Evolutionary conservation across 2,329 filamentous ascomycete genomes (phyloP).

Genomic region (Trichophyton mentagrophytes): DNA sequence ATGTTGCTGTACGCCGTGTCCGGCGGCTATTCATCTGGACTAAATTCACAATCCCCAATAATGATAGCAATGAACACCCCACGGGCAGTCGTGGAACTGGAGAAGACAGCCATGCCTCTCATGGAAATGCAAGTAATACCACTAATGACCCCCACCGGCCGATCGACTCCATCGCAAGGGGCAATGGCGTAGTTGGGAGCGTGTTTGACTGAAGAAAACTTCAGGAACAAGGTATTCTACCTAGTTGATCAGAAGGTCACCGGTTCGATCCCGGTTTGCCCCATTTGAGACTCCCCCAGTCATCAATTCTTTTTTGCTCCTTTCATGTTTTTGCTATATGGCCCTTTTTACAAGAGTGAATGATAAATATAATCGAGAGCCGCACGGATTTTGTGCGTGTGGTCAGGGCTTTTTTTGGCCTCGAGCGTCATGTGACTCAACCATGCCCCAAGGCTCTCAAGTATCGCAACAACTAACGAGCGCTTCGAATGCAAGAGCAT

Average conservation of each 20-base stretch:
- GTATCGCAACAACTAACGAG: too few species aligned
- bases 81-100: background rate
- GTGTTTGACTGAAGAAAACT: constrained; percentile 4
- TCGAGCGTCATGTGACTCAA: background rate
- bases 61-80: background rate
- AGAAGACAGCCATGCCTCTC: background rate
- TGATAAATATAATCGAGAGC: background rate
- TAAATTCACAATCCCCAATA: background rate
- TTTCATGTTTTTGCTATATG: background rate
- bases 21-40: too few species aligned
- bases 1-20: too few species aligned
- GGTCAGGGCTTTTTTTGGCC: background rate
- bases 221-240: constrained; percentile 1
- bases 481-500: background rate
- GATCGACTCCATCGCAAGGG: constrained; percentile 1
- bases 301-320: background rate
- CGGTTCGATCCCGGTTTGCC: constrained; percentile 6
- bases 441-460: background rate
- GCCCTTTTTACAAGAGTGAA: background rate
- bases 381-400: background rate
- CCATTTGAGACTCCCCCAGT: background rate
- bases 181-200: constrained; percentile 6
- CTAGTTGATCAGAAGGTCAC: constrained; percentile 4
- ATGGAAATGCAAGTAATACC: background rate
- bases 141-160: background rate